Evolutionary conservation across 345 rosid genomes (phyloP), one percentile per base, ranked within the genome.

Genomic region (Eucalyptus grandis): DNA sequence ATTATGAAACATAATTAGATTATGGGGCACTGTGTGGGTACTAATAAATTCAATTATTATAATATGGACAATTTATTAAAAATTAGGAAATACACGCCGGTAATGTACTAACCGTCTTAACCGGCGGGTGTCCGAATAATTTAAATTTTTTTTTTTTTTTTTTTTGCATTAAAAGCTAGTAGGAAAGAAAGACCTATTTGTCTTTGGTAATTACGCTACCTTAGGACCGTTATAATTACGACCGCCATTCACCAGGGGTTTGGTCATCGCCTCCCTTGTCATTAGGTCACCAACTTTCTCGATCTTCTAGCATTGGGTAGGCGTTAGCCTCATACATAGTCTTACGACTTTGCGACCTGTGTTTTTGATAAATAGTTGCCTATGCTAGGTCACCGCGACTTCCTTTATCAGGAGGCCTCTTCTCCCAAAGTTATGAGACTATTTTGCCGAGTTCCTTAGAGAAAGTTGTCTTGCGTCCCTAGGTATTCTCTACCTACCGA

Each of bases 301-400:
- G 54, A 16, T 51, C 4, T 51, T 51, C 54, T 16, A 51, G 19
- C 54, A 51, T 51, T 51, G 22, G 22, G 9, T 51, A 51, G 54
- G 22, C 10, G 2, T 53, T 0, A 8, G 2, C 24, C 24, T 53
- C 58, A 53, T 53, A 21, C 11, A 53, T 53, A 1, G 24, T 19
- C 26, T 53, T 53, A 53, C 0, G 4, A 53, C 26, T 0, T 21
- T 53, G 11, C 11, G 0, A 19, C 2, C 0, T 53, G 2, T 21
- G 26, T 53, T 53, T 53, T 53, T 53, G 11, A 53, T 53, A 53
- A 19, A 19, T 53, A 53, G 24, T 8, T 53, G 58, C 26, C 58
- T 53, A 53, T 0, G 58, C 24, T 0, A 21, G 0, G 58, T 0
- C 58, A 53, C 5, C 0, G 11, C 4, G 0, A 53, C 5, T 2